phyloP scores from a whole-genome alignment of 495 filamentous ascomycete genomes.

The Niebla homalea region DNA sequence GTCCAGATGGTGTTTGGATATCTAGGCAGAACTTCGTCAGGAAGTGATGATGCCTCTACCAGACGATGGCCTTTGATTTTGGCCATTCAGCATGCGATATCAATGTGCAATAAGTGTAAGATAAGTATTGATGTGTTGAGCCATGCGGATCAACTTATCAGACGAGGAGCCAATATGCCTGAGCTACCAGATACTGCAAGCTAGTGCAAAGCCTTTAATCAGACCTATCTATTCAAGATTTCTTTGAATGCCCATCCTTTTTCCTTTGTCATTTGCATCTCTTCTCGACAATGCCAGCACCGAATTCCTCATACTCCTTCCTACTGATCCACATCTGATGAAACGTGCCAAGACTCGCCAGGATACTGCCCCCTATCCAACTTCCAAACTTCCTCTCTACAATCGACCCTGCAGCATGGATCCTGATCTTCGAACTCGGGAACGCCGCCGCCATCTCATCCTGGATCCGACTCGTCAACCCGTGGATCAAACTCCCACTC shows the following conservation, averaged over 20 bases:
- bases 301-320: slow-evolving; percentile 50
- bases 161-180: too few species aligned
- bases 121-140: too few species aligned
- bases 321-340: slow-evolving; percentile 97
- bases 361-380: slow-evolving; percentile 94
- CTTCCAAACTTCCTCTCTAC: slow-evolving; percentile 78
- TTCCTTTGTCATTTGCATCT: slow-evolving; percentile 35
- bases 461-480: slow-evolving; percentile 80
- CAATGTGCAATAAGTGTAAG: too few species aligned
- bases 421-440: slow-evolving; percentile 68
- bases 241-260: neutral
- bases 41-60: slow-evolving; percentile 3
- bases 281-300: slow-evolving; percentile 47
- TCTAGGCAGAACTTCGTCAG: slow-evolving; percentile 16
- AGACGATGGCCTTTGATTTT: neutral
- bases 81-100: neutral
- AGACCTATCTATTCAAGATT: neutral
- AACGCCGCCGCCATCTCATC: slow-evolving; percentile 65
- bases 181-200: neutral
- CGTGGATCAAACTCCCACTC: slow-evolving; percentile 67
- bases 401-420: slow-evolving; percentile 72
- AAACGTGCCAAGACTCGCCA: slow-evolving; percentile 94
- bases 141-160: too few species aligned
- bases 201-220: neutral
- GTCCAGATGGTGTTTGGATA: slow-evolving; percentile 19